These are phyloP conservation scores for Helicostylum pulchrum DNA, from an alignment of 192 early-diverging fungal species.

Conservation along the genomic window DNA sequence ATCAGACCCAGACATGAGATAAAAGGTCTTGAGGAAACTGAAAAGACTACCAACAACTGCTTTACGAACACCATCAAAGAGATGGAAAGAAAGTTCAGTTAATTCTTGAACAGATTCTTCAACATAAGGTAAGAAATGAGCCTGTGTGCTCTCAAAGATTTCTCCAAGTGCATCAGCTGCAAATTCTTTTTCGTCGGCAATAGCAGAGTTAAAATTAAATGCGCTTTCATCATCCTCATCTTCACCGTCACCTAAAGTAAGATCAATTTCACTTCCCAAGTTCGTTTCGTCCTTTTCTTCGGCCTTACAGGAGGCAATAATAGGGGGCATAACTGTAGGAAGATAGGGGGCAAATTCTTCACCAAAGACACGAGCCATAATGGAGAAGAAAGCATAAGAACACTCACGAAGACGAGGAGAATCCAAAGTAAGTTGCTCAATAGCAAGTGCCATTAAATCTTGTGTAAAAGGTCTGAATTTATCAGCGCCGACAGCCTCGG, in stretches of 20 bases:
- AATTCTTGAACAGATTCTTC: slow-evolving; percentile 67
- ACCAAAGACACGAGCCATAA: slow-evolving; percentile 76
- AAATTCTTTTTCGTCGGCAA: slow-evolving; percentile 91
- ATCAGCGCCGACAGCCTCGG: slow-evolving; percentile 81
- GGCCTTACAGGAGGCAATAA: slow-evolving; percentile 73
- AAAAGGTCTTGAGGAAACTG: slow-evolving; percentile 74
- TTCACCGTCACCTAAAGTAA: slow-evolving; percentile 44
- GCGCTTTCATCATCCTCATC: slow-evolving; percentile 58
- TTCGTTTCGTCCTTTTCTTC: slow-evolving; percentile 58
- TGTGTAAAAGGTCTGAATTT: slow-evolving; percentile 75
- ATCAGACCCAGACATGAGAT: slow-evolving; percentile 57
- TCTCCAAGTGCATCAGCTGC: slow-evolving; percentile 86
- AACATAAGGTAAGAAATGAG: slow-evolving; percentile 80
- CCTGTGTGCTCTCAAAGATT: slow-evolving; percentile 71
- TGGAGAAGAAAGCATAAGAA: slow-evolving; percentile 81
- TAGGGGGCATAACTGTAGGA: slow-evolving; percentile 68
- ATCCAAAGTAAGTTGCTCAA: slow-evolving; percentile 74
- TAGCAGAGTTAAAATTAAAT: slow-evolving; percentile 65
- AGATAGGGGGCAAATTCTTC: slow-evolving; percentile 82
- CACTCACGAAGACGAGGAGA: slow-evolving; percentile 77
- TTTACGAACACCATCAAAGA: slow-evolving; percentile 79
- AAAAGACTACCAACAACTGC: slow-evolving; percentile 67
- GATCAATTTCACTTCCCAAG: slow-evolving; percentile 34
- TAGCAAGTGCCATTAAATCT: slow-evolving; percentile 68
- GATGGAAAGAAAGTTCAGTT: slow-evolving; percentile 63